Conservation (phyloP, 1,284 basidiomycete genomes). For the Crucibulum cyathiforme region DNA sequence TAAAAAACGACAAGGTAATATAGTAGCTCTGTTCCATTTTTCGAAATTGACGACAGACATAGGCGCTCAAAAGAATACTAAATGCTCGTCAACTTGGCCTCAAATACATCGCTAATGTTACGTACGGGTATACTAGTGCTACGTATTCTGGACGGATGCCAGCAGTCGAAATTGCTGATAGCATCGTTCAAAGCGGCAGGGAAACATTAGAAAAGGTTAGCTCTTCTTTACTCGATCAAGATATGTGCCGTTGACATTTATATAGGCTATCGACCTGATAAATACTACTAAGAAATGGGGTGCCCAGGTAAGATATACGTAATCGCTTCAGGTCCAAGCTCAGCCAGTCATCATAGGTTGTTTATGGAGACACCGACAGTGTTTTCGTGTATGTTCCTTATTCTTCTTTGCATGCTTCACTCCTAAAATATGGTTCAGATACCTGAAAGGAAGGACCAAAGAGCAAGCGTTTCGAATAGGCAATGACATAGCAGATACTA, state of each 20-base stretch:
- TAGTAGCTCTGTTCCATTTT: not conserved
- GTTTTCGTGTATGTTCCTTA: constrained; percentile 70
- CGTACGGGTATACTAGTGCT: constrained; percentile 95
- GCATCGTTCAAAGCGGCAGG: constrained; percentile 95
- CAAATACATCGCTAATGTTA: constrained; percentile 89
- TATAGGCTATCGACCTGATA: constrained; percentile 84
- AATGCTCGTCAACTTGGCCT: constrained; percentile 90
- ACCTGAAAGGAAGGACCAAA: constrained; percentile 87
- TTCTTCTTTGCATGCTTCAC: not conserved
- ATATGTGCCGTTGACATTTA: not conserved
- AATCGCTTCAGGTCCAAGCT: not conserved
- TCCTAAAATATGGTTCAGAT: constrained; percentile 37
- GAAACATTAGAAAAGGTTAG: constrained; percentile 92
- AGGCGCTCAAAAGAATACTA: constrained; percentile 78
- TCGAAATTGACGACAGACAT: constrained; percentile 1
- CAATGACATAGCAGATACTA: constrained; percentile 86
- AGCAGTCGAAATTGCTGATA: constrained; percentile 96
- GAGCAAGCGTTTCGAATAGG: constrained; percentile 95
- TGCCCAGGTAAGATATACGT: constrained; percentile 58
- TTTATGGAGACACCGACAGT: constrained; percentile 99
- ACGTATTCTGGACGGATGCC: constrained; percentile 98
- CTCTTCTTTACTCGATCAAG: not conserved
- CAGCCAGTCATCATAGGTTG: constrained; percentile 51
- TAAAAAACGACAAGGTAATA: constrained; percentile 75
- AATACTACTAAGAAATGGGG: constrained; percentile 85